Percentiles rank a stretch among this genome's conserved stretches.
phyloP scores from a whole-genome alignment of 2,329 filamentous ascomycete species.

The Alternaria sp. region DNA sequence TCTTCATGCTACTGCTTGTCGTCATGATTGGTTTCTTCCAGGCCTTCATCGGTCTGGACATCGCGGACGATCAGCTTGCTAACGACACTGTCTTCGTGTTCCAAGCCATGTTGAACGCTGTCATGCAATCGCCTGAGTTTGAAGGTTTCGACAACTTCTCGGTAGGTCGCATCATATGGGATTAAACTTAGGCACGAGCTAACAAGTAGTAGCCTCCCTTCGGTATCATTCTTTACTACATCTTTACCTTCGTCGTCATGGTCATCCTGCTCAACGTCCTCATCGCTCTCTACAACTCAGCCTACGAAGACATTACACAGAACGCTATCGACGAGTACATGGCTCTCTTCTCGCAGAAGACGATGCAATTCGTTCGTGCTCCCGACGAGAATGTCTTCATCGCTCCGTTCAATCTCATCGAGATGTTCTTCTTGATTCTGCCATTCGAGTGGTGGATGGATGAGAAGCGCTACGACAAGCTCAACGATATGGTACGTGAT shows the following conservation, averaged over 20 bases:
- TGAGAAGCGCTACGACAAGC: conserved; percentile 71
- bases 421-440: conserved; percentile 78
- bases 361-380: conserved; percentile 94
- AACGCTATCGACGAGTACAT: conserved; percentile 96
- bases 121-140: conserved; percentile 94
- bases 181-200: not conserved
- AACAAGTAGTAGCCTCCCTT: conserved; percentile 69
- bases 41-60: conserved; percentile 89
- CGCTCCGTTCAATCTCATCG: conserved; percentile 90
- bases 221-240: conserved; percentile 93
- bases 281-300: conserved; percentile 95
- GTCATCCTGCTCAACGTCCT: conserved; percentile 93
- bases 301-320: conserved; percentile 92
- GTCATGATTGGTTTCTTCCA: conserved; percentile 89
- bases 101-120: conserved; percentile 83
- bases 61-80: conserved; percentile 70
- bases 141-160: conserved; percentile 87
- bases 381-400: conserved; percentile 99
- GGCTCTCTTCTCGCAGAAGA: conserved; percentile 90
- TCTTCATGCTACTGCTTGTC: conserved; percentile 88
- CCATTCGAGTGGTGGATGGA: conserved; percentile 96
- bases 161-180: conserved; percentile 21
- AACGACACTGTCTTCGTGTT: conserved; percentile 76
- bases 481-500: conserved; percentile 73
- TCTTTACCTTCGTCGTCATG: conserved; percentile 98